phyloP scores from a whole-genome alignment of 768 basidiomycete species.

The Nevesoporus exiguus region DNA sequence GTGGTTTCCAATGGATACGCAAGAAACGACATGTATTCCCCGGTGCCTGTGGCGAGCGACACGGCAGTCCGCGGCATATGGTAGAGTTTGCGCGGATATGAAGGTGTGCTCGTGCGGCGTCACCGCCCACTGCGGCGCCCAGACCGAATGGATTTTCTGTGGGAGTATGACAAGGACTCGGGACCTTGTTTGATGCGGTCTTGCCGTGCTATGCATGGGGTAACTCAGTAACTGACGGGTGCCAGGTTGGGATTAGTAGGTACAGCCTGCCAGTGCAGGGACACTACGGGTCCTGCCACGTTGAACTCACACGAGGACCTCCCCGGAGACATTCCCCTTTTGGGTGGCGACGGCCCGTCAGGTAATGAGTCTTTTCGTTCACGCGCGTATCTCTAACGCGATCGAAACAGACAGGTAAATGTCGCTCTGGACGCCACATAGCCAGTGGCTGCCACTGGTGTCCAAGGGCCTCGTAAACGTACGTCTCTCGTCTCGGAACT shows the following conservation, averaged over 20 bases:
- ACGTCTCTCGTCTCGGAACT: constrained; percentile 11
- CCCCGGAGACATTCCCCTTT: constrained; percentile 7
- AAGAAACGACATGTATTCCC: constrained; percentile 17
- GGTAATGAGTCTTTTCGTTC: neutral
- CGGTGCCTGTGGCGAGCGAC: constrained; percentile 29
- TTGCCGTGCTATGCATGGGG: constrained; percentile 7
- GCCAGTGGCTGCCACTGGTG: neutral
- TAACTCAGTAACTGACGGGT: neutral
- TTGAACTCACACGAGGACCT: neutral
- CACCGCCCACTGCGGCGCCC: constrained; percentile 8
- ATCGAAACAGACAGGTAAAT: constrained; percentile 3
- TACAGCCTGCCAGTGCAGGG: neutral
- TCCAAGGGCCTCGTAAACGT: constrained; percentile 3
- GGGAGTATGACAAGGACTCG: neutral
- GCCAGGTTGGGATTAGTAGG: neutral
- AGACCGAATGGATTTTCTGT: neutral
- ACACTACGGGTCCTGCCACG: neutral
- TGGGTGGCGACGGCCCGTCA: neutral
- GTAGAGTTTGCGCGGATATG: constrained; percentile 31
- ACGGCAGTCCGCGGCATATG: constrained; percentile 26
- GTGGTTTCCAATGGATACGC: constrained; percentile 25
- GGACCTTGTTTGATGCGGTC: neutral
- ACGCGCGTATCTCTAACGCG: neutral
- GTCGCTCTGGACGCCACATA: constrained; percentile 2
- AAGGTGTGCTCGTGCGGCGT: constrained; percentile 15